Percentiles rank a stretch among this genome's conserved stretches.
Conservation (phyloP, 805 yeast species). For the Yarrowia porcina region DNA sequence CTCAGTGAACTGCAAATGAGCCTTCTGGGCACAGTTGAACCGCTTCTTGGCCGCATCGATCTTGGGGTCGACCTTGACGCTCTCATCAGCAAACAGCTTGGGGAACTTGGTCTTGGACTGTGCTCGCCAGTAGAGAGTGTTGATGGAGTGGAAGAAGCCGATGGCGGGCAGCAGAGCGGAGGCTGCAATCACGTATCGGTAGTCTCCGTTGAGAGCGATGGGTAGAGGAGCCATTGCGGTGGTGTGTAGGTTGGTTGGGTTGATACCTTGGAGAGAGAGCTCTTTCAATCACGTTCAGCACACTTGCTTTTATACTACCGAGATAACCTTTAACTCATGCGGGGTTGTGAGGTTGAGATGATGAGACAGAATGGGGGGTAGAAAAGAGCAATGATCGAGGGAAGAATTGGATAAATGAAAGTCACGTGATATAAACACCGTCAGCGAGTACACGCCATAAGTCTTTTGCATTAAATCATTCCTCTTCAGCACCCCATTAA, state of each 20-base stretch:
- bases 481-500: too few relatives aligned
- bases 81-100: slow-evolving; percentile 24
- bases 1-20: slow-evolving; percentile 26
- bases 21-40: slow-evolving; percentile 28
- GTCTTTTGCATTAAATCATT: too few relatives aligned
- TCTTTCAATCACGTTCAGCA: slow-evolving; percentile 4
- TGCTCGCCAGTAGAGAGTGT: slow-evolving; percentile 17
- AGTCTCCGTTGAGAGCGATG: slow-evolving; percentile 15
- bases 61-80: slow-evolving; percentile 25
- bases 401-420: too few relatives aligned
- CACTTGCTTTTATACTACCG: slow-evolving; percentile 1
- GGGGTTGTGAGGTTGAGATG: neutral
- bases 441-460: too few relatives aligned
- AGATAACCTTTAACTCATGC: neutral
- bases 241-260: neutral
- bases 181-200: slow-evolving; percentile 17
- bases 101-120: slow-evolving; percentile 25
- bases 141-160: slow-evolving; percentile 26
- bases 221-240: slow-evolving; percentile 15
- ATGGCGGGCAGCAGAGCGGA: slow-evolving; percentile 20
- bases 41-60: slow-evolving; percentile 22
- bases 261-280: neutral
- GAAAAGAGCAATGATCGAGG: too few relatives aligned
- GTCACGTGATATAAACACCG: too few relatives aligned
- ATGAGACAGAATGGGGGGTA: too few relatives aligned